Percentiles rank a stretch among this genome's conserved stretches.
These are phyloP conservation scores for Dissophora ornata DNA, from an alignment of 192 early-diverging fungal species.

Conservation along the genomic window DNA sequence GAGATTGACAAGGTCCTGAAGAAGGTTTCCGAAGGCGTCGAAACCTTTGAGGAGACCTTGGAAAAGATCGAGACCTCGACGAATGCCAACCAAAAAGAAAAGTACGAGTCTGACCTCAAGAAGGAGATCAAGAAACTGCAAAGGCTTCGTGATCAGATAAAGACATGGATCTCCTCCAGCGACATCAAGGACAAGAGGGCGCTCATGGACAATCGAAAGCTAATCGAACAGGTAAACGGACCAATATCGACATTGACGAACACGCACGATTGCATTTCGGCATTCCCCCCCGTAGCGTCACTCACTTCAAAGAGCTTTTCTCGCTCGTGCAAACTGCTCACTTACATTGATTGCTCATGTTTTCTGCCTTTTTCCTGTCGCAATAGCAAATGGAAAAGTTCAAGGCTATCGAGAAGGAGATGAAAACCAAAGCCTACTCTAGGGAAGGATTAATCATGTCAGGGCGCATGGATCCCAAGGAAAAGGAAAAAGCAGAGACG, in stretches of 20 bases:
- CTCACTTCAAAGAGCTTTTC: too few species aligned
- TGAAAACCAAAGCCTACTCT: conserved; percentile 99
- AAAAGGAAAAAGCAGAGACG: conserved; percentile 89
- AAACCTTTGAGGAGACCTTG: conserved; percentile 91
- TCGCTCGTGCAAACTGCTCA: too few species aligned
- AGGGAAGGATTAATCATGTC: conserved; percentile 90
- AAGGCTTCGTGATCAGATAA: conserved; percentile 96
- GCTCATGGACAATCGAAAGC: conserved; percentile 89
- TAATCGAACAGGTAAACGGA: conserved; percentile 84
- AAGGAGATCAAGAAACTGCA: conserved; percentile 99
- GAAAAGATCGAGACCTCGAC: conserved; percentile 88
- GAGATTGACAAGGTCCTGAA: conserved; percentile 98
- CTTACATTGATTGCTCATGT: too few species aligned
- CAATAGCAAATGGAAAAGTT: conserved; percentile 97
- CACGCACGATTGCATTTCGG: too few species aligned
- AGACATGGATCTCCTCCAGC: conserved; percentile 92
- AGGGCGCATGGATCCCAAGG: conserved; percentile 91
- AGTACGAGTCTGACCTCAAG: conserved; percentile 97
- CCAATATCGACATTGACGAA: too few species aligned
- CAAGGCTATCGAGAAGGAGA: conserved; percentile 97
- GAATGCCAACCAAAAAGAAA: conserved; percentile 94
- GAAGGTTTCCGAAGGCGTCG: conserved; percentile 96
- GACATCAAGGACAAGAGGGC: conserved; percentile 98
- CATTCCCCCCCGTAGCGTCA: too few species aligned
- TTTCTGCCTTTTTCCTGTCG: too few species aligned